Base-by-base conservation (phyloP, 805 yeast genomes). In the Yamadazyma nakazawae region DNA sequence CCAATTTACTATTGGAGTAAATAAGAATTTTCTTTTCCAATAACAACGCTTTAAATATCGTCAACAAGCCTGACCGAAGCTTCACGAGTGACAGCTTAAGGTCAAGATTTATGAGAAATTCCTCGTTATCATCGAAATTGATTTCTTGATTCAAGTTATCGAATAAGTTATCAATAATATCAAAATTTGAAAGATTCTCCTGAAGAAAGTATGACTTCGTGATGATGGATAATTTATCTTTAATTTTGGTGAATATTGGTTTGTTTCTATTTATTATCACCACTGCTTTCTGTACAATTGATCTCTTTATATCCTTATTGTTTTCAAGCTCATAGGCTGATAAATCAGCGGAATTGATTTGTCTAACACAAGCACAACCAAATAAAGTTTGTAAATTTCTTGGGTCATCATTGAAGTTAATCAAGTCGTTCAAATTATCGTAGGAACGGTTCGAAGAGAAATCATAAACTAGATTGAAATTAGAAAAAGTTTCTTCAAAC, bases 331-430 rank as follows among this genome's bases (percentile, higher is more conserved):
- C 75, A 32, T 63, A 66, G 24, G 53, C 58, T 2, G 78, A 60
- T 47, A 92, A 68, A 25, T 83, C 84, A 25, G 77, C 75, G 0
- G 86, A 71, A 36, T 79, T 73, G 36, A 92, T 76, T 64, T 92
- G 98, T 34, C 96, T 76, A 25, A 91, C 88, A 67, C 99, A 94
- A 0, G 96, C 84, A 51, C 96, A 88, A 1, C 96, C 99, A 73
- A 94, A 94, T n/a, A 90, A 65, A 0, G 99, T 94, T 34, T 59
- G 76, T 66, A 55, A 69, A 58, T 54, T 68, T 56, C 62, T 68
- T 53, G 59, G 78, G 62, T 59, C 80, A 5, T 67, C 63, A 40
- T 59, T 59, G 51, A 61, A 73, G 13, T 54, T 51, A 37, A 61
- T 61, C 28, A 65, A 57, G 48, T 66, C 72, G 7, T 59, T 59